Evolutionary conservation across 768 basidiomycete species (phyloP), one percentile per base, ranked within the genome.

Genomic region (Pulveroboletus frians): DNA sequence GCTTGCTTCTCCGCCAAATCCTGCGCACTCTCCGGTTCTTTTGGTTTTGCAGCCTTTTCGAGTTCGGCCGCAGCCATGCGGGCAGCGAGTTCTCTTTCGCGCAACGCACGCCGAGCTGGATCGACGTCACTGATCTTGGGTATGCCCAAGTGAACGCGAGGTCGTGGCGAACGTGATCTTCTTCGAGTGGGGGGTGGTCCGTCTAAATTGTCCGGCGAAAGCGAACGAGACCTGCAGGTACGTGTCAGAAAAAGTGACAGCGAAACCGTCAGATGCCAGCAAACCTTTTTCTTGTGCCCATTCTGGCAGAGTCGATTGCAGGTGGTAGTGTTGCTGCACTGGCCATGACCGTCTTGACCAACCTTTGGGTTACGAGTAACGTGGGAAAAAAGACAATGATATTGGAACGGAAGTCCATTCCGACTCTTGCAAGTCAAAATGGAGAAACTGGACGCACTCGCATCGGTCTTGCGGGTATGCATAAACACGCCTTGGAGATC

Each of bases 21-120:
- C 63, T 76, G 74, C 50, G 73, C 66, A 54, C 61, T 66, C 14
- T 62, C 65, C 54, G 76, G 78, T 65, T 64, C 70, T 18, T 73
- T 75, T 49, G 75, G 74, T 63, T 83, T 83, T 48, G 78, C 71
- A 26, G 71, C 57, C 55, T 78, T 78, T 62, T 83, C 79, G 48
- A 90, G 77, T 56, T 87, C 84, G 59, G 77, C 76, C 3, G 83
- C 82, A 8, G 83, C 84, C 39, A 82, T 73, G 44, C 83, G 78
- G 23, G 84, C 79, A 1, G 88, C 85, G 31, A 88, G 78, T 63
- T 90, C 87, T 39, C 82, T 78, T 63, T 93, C 89, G 39, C 92
- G 82, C 60, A 92, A 81, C 0, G 82, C 80, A 21, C 80, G 76
- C 31, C 90, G 83, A 8, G 78, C 71, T 13, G 89, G 91, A 65